Conservation (phyloP, 2,329 filamentous ascomycete species). For the Pseudonectria buxi region DNA sequence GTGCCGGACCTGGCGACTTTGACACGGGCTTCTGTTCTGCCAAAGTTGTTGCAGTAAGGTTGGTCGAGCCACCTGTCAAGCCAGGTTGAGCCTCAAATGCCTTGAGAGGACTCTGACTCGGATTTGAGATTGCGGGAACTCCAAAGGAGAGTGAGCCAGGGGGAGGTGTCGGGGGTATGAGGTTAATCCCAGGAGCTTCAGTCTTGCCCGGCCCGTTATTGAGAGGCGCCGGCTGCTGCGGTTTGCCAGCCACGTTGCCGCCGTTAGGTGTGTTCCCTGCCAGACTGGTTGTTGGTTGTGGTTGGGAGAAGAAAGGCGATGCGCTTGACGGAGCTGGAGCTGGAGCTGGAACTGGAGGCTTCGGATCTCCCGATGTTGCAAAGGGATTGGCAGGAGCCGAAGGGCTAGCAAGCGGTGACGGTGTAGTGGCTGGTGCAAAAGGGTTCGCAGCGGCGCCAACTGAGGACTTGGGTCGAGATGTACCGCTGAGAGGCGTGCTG, state of each 20-base stretch:
- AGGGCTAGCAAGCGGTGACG: neutral
- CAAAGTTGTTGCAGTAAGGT: neutral
- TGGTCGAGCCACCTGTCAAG: conserved; percentile 1
- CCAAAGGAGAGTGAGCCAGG: conserved; percentile 7
- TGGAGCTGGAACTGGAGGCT: no score
- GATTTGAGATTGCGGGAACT: conserved; percentile 5
- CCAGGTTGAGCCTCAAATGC: neutral
- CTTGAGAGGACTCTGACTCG: neutral
- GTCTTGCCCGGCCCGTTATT: conserved; percentile 1
- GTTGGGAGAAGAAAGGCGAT: conserved; percentile 5
- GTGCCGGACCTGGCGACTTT: no score
- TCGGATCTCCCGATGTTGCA: conserved; percentile 2
- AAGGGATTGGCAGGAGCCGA: neutral
- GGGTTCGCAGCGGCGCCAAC: conserved; percentile 7
- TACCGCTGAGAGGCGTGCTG: conserved; percentile 1
- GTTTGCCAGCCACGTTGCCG: conserved; percentile 1
- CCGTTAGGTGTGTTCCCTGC: conserved; percentile 1
- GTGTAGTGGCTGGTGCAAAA: conserved; percentile 9
- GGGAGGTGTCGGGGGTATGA: conserved; percentile 12
- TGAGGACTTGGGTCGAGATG: conserved; percentile 1
- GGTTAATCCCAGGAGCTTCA: conserved; percentile 9
- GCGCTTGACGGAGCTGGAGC: conserved; percentile 6
- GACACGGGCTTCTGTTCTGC: no score
- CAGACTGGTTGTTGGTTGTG: conserved; percentile 2
- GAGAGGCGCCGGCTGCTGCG: neutral